A percentile compares a stretch with the other conserved stretches of the same genome.
phyloP scores from a whole-genome alignment of 148 eudicot species.

The Vaccinium corymbosum region DNA sequence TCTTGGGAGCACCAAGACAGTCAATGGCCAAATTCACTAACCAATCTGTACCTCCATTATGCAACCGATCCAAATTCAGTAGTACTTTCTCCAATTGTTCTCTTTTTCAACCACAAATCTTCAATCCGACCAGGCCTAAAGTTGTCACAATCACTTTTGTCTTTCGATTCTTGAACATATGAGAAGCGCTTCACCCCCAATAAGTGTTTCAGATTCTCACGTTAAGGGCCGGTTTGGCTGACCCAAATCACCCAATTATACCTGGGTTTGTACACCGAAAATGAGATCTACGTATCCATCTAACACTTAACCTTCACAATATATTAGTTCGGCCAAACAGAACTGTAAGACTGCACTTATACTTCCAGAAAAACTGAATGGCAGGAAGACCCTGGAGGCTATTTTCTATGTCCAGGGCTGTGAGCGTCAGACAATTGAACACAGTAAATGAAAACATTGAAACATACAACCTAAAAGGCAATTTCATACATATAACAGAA shows the following conservation, averaged over 20 bases:
- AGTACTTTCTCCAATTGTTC: background rate
- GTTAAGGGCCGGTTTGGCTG: background rate
- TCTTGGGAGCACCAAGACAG: too few relatives aligned
- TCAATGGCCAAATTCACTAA: too few relatives aligned
- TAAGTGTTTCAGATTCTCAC: background rate
- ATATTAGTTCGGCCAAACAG: background rate
- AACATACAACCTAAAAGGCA: background rate
- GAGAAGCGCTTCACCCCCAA: background rate
- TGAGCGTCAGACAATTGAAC: background rate
- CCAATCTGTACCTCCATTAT: background rate
- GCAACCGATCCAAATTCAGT: background rate
- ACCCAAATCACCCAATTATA: background rate
- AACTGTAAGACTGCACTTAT: background rate
- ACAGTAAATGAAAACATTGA: background rate
- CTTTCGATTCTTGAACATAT: too few relatives aligned
- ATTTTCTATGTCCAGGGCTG: background rate
- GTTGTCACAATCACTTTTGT: too few relatives aligned
- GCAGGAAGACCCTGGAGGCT: background rate
- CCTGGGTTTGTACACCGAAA: background rate
- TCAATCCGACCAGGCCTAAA: background rate
- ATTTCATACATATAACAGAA: slow-evolving; percentile 7
- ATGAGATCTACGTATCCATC: background rate
- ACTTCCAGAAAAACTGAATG: background rate
- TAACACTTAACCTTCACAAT: background rate
- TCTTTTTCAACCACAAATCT: background rate